Evolutionary conservation across 1,139 yeast genomes (phyloP).

Genomic region (Candida dubliniensis): DNA sequence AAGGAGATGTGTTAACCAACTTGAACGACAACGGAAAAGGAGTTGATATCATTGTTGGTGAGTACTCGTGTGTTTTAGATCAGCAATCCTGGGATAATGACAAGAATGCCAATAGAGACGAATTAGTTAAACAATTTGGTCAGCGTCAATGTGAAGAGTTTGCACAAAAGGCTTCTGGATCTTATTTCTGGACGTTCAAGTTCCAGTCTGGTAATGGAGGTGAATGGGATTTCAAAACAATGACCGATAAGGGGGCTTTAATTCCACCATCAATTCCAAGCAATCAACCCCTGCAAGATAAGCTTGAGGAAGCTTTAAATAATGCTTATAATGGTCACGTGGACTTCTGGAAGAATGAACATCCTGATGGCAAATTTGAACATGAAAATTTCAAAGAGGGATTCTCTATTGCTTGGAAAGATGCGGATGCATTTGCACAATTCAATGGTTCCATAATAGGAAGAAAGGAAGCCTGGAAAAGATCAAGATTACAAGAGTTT

Average conservation of each 20-base stretch:
- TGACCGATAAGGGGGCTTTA: slow-evolving; percentile 67
- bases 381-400: slow-evolving; percentile 83
- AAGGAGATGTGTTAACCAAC: slow-evolving; percentile 51
- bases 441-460: slow-evolving; percentile 75
- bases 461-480: slow-evolving; percentile 66
- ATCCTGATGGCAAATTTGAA: slow-evolving; percentile 63
- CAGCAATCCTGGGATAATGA: slow-evolving; percentile 66
- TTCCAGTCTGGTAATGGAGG: slow-evolving; percentile 91
- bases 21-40: slow-evolving; percentile 45
- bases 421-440: slow-evolving; percentile 63
- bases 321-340: slow-evolving; percentile 49
- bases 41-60: slow-evolving; percentile 82
- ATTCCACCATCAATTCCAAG: slow-evolving; percentile 23
- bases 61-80: slow-evolving; percentile 86
- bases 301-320: slow-evolving; percentile 42
- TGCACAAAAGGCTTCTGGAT: slow-evolving; percentile 56
- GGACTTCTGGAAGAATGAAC: slow-evolving; percentile 67
- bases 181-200: slow-evolving; percentile 88
- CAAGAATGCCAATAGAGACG: slow-evolving; percentile 44
- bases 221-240: slow-evolving; percentile 89
- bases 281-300: slow-evolving; percentile 38
- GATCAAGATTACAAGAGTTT: slow-evolving; percentile 54
- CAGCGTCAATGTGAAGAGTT: slow-evolving; percentile 45
- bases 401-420: slow-evolving; percentile 71
- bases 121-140: slow-evolving; percentile 40